Base-by-base conservation (phyloP, 805 yeast species). In the Schwanniomyces yamadae region DNA sequence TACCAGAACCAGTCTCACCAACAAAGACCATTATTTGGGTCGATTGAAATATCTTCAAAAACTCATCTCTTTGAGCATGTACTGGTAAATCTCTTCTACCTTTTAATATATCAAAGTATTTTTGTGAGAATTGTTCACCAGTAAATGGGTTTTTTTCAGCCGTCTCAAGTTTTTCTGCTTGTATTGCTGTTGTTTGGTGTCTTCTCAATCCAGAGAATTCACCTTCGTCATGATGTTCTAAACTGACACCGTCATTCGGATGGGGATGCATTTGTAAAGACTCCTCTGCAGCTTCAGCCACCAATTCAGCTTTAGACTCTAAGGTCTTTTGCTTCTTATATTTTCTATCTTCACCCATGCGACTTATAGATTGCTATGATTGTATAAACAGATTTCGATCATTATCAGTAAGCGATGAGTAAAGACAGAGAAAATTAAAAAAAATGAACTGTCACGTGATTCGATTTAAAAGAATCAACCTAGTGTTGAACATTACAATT, bases 1-100 rank as follows among this genome's bases (percentile, higher is more conserved):
- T 91, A 77, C 99, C 99, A 20, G 96, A 88, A 69, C 99, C 99
- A 4, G 99, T 91, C 60, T 91, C 99, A 71, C 99, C 99, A 34
- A 93, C 98, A 62, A 93, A 88, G 23, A 91, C 98, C 95, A 93
- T 84, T 57, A 91, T 85, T 64, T 91, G 99, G 24, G 91, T 80
- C 14, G 75, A 66, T 45, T 91, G 98, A 63, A 84, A 93, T 40
- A 86, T 79, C 45, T 75, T 72, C 39, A 93, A 73, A 59, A 93
- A 93, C 63, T 91, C 95, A 35, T 79, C 84, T 57, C 98, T 75
- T 63, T 93, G 96, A 19, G 89, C 79, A 63, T 91, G 96, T 14
- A 93, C 98, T 2, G 99, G 99, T 42, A 93, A 72, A 43, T 86
- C 84, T 47, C 95, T 77, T 63, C 99, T 78, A 17, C 72, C 75